Evolutionary conservation across 1,139 yeast species (phyloP).

Genomic region (Diutina siamensis): DNA sequence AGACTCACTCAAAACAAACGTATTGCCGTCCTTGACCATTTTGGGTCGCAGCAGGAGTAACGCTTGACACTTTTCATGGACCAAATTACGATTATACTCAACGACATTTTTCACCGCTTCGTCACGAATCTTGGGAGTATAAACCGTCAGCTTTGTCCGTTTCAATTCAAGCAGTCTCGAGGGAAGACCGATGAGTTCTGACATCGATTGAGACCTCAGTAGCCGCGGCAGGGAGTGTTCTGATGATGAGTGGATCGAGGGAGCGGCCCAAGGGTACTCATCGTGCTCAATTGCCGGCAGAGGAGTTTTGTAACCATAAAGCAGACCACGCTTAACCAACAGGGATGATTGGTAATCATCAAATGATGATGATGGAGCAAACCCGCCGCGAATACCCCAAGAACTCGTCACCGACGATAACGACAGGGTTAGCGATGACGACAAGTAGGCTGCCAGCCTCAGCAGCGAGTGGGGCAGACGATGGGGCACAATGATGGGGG

Average conservation of each 20-base stretch:
- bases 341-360: neutral
- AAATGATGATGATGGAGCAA: neutral
- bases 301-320: slow-evolving; percentile 8
- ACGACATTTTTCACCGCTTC: slow-evolving; percentile 13
- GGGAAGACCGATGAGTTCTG: slow-evolving; percentile 15
- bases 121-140: slow-evolving; percentile 15
- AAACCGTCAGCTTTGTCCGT: slow-evolving; percentile 19
- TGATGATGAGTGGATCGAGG: neutral
- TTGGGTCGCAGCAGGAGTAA: neutral
- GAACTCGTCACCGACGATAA: slow-evolving; percentile 19
- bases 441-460: slow-evolving; percentile 20
- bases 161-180: slow-evolving; percentile 11
- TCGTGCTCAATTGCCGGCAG: slow-evolving; percentile 10
- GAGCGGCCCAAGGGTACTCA: slow-evolving; percentile 9
- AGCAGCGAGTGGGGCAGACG: slow-evolving; percentile 1
- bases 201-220: slow-evolving; percentile 30
- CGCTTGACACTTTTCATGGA: slow-evolving; percentile 16
- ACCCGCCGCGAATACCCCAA: neutral
- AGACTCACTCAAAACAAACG: neutral
- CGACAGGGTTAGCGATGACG: slow-evolving; percentile 30
- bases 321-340: neutral
- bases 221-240: slow-evolving; percentile 12
- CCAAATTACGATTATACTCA: slow-evolving; percentile 16
- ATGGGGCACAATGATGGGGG: slow-evolving; percentile 4
- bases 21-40: neutral